Conservation (phyloP, 139 green algal genomes). For the Desmodesmus armatus region DNA sequence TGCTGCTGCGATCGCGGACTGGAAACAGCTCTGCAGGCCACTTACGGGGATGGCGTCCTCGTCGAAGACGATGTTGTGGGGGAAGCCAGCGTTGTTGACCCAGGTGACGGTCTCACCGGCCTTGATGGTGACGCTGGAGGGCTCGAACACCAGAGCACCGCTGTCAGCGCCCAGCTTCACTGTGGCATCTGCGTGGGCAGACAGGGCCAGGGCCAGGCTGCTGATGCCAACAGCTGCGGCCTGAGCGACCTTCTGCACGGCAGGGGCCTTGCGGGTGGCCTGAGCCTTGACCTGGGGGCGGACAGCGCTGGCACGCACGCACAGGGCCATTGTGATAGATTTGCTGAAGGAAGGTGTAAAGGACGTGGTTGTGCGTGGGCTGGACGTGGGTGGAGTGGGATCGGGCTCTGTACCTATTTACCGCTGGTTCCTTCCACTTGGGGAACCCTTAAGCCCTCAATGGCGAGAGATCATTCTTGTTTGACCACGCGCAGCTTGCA, state of each 20-base stretch:
- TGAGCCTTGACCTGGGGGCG: neutral
- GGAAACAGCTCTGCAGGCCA: neutral
- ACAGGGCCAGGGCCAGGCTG: conserved; percentile 78
- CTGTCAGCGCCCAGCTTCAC: conserved; percentile 88
- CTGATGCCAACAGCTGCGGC: conserved; percentile 72
- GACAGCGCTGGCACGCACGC: conserved; percentile 9
- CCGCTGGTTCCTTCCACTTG: too few species aligned
- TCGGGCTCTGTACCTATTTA: too few species aligned
- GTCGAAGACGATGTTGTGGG: conserved; percentile 97
- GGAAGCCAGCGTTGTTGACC: conserved; percentile 86
- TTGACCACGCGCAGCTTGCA: too few species aligned
- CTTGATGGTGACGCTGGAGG: conserved; percentile 65
- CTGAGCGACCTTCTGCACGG: conserved; percentile 52
- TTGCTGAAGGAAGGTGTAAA: too few species aligned
- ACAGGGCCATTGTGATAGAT: conserved; percentile 37
- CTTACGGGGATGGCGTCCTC: conserved; percentile 90
- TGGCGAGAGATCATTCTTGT: too few species aligned
- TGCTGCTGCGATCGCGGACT: too few species aligned
- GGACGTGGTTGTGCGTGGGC: too few species aligned
- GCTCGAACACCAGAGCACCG: conserved; percentile 73
- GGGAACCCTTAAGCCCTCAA: too few species aligned
- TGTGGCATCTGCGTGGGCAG: conserved; percentile 73
- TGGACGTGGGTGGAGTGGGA: too few species aligned
- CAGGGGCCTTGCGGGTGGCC: conserved; percentile 49
- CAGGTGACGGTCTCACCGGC: conserved; percentile 88